Evolutionary conservation across 1,139 yeast species (phyloP), one percentile per base, ranked within the genome.

Genomic region (Saccharomyces hybrid): DNA sequence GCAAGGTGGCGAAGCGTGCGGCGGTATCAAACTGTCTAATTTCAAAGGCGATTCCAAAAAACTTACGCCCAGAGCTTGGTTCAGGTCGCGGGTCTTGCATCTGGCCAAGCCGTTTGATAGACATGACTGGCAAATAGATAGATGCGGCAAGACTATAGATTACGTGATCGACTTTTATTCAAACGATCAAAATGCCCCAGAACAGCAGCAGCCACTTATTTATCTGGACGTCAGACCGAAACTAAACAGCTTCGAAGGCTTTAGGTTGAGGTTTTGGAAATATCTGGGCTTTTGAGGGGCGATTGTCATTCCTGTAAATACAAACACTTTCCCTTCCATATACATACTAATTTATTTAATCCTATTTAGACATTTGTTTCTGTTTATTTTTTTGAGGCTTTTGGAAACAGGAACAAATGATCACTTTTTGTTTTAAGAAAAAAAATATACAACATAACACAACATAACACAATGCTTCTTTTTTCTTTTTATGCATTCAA

Each of bases 161-260:
- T 93, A 93, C 64, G 97, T 93, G 49, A 91, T 93, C 66, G 99
- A 93, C 70, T 93, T 89, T 69, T 93, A 93, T 71, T 73, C 86
- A 12, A 76, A 77, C 59, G 78, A 79, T 2, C 59, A 64, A 28
- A 66, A 66, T 50, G 76, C 78, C 3, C 74, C 73, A 2, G 75
- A 19, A 21, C 44, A 16, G 44, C 44, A 38, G 12, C 44, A 38
- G 12, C 89, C 81, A 2, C 79, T 85, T 58, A 87, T 91, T 59
- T 87, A 79, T 65, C 73, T 93, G 53, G 99, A 93, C 66, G 98
- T 89, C 2, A 79, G 98, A 64, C 99, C 99, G 6, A 93, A 91
- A 66, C 70, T 93, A 54, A 87, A 91, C 68, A 76, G 82, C 51
- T 71, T 82, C 70, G 96, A 90, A 71, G 99, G 98, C 2, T 66